Evolutionary conservation across 768 basidiomycete species (phyloP).

Genomic region (Hygrocybe coccinea): DNA sequence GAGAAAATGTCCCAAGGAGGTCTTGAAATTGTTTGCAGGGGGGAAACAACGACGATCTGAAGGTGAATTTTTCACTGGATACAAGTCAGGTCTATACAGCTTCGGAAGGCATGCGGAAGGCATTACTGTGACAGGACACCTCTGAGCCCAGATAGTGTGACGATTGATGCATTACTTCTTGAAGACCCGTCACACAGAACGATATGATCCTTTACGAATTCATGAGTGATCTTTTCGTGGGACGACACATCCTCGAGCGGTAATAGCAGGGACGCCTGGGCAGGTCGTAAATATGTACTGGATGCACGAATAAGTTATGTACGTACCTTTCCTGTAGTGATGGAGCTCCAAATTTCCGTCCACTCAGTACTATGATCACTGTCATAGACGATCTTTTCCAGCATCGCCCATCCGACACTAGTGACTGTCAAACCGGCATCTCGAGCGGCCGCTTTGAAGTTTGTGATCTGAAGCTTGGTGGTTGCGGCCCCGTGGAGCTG

Average conservation of each 20-base stretch:
- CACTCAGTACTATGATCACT: slow-evolving; percentile 50
- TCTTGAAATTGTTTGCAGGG: slow-evolving; percentile 40
- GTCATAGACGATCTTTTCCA: slow-evolving; percentile 60
- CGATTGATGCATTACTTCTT: slow-evolving; percentile 46
- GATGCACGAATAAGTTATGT: not conserved
- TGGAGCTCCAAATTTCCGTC: slow-evolving; percentile 60
- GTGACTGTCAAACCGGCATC: slow-evolving; percentile 57
- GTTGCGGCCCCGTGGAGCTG: slow-evolving; percentile 56
- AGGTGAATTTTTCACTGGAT: slow-evolving; percentile 36
- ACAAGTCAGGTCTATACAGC: slow-evolving; percentile 5
- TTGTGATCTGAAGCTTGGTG: slow-evolving; percentile 64
- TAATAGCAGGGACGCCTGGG: slow-evolving; percentile 74
- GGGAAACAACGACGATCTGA: slow-evolving; percentile 32
- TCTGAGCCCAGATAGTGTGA: slow-evolving; percentile 81
- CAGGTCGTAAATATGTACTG: slow-evolving; percentile 6
- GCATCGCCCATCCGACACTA: slow-evolving; percentile 70
- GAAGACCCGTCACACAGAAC: slow-evolving; percentile 55
- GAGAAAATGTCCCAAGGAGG: slow-evolving; percentile 31
- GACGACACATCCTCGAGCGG: slow-evolving; percentile 57
- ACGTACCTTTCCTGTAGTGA: slow-evolving; percentile 65
- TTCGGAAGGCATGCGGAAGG: slow-evolving; percentile 3
- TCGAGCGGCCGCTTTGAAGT: slow-evolving; percentile 69
- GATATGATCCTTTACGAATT: slow-evolving; percentile 82
- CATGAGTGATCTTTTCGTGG: slow-evolving; percentile 56
- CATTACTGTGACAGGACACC: slow-evolving; percentile 63